A percentile compares a stretch with the other conserved stretches of the same genome.
phyloP scores from a whole-genome alignment of 306 rosid species.

The Elaeagnus macrophylla region DNA sequence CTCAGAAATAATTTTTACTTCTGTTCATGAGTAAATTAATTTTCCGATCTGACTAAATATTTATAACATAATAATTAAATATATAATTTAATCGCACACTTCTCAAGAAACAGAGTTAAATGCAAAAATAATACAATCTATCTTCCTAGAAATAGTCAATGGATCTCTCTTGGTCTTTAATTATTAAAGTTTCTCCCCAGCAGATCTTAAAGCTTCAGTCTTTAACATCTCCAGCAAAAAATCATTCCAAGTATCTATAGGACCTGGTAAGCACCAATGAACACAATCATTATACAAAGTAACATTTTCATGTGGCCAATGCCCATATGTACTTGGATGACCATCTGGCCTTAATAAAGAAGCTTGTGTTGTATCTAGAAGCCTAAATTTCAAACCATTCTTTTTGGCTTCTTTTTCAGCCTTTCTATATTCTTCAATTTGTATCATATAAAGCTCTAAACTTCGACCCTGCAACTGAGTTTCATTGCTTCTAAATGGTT shows the following conservation, averaged over 20 bases:
- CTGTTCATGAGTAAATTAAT: no score
- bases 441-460: conserved; percentile 69
- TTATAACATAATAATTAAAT: no score
- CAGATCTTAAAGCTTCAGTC: conserved; percentile 63
- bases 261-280: conserved; percentile 90
- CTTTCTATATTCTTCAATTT: conserved; percentile 55
- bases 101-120: neutral
- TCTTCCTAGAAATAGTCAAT: conserved; percentile 9
- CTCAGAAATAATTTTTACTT: no score
- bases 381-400: conserved; percentile 48
- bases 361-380: conserved; percentile 63
- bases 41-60: no score
- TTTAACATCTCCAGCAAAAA: conserved; percentile 64
- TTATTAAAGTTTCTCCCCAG: conserved; percentile 34
- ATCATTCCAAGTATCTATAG: conserved; percentile 78
- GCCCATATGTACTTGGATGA: conserved; percentile 78
- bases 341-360: conserved; percentile 76
- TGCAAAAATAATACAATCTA: neutral
- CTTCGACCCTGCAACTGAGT: conserved; percentile 41
- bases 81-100: neutral
- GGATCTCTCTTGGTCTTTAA: no score
- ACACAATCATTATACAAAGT: conserved; percentile 80
- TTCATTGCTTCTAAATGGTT: conserved; percentile 64
- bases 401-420: conserved; percentile 55
- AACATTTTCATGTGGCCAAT: conserved; percentile 66